Evolutionary conservation across 495 filamentous ascomycete species (phyloP).

Genomic region (Lophiotrema nucula): DNA sequence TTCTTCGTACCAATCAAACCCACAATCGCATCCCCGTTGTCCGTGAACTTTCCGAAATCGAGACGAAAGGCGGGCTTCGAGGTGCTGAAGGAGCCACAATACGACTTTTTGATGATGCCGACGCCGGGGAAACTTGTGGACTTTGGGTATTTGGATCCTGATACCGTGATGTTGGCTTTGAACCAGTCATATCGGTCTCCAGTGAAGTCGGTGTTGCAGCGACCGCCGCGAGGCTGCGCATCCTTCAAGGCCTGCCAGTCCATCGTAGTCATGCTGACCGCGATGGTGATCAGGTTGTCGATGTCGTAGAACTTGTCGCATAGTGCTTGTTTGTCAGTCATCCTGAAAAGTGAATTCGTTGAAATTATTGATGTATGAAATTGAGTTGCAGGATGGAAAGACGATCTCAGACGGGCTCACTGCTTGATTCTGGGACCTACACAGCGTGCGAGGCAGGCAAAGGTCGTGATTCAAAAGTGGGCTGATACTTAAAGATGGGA

Average conservation of each 20-base stretch:
- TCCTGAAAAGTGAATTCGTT: not conserved
- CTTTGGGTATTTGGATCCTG: slow-evolving; percentile 10
- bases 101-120: slow-evolving; percentile 19
- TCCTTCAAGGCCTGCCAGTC: slow-evolving; percentile 8
- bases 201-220: slow-evolving; percentile 2
- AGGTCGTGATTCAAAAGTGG: too few relatives aligned
- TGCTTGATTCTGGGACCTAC: too few relatives aligned
- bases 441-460: too few relatives aligned
- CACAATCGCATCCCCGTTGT: slow-evolving; percentile 7
- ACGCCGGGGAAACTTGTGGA: slow-evolving; percentile 6
- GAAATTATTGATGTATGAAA: too few relatives aligned
- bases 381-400: too few relatives aligned
- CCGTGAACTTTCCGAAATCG: not conserved
- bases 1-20: slow-evolving; percentile 9
- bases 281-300: slow-evolving; percentile 13
- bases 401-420: too few relatives aligned
- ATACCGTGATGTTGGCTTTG: slow-evolving; percentile 14
- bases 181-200: slow-evolving; percentile 15
- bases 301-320: slow-evolving; percentile 6
- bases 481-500: too few relatives aligned
- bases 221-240: slow-evolving; percentile 7
- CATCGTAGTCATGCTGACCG: not conserved
- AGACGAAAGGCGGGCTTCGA: slow-evolving; percentile 7
- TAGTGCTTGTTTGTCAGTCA: slow-evolving; percentile 3
- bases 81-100: slow-evolving; percentile 17